Conservation (phyloP, 1,139 yeast species). For the Saccharomyces pastorianus region DNA sequence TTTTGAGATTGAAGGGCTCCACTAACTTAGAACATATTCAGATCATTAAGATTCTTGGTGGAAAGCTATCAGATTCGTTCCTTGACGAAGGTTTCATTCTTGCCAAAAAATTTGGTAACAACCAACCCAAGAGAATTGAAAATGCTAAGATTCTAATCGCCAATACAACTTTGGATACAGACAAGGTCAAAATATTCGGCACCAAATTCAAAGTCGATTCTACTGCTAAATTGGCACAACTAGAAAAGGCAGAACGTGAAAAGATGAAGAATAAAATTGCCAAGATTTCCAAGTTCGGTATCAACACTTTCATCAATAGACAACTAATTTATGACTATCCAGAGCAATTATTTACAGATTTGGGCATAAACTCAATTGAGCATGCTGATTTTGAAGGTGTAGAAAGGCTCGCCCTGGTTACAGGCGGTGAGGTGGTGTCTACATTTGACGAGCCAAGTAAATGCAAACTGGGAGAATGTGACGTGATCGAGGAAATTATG, state of each 20-base stretch:
- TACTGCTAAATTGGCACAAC: conserved; percentile 87
- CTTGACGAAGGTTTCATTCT: conserved; percentile 95
- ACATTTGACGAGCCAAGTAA: conserved; percentile 89
- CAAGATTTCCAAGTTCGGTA: conserved; percentile 73
- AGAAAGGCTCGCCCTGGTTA: conserved; percentile 89
- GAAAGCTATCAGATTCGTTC: conserved; percentile 83
- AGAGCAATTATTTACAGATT: conserved; percentile 85
- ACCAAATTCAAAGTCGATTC: conserved; percentile 96
- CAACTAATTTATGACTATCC: conserved; percentile 97
- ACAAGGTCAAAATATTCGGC: conserved; percentile 93
- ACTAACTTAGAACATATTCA: conserved; percentile 92
- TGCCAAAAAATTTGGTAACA: conserved; percentile 86
- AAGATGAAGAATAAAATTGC: conserved; percentile 89
- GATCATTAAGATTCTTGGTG: conserved; percentile 88
- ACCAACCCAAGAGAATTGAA: conserved; percentile 79
- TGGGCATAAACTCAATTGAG: conserved; percentile 84
- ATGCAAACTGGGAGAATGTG: conserved; percentile 83
- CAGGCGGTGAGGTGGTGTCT: conserved; percentile 97
- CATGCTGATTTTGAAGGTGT: conserved; percentile 99
- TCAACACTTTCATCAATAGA: conserved; percentile 87
- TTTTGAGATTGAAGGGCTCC: conserved; percentile 81
- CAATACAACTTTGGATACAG: conserved; percentile 95
- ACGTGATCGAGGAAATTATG: conserved; percentile 78
- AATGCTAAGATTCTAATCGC: conserved; percentile 87
- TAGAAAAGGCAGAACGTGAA: conserved; percentile 89